Evolutionary conservation across 768 basidiomycete species (phyloP).

Genomic region (Artomyces pyxidatus): DNA sequence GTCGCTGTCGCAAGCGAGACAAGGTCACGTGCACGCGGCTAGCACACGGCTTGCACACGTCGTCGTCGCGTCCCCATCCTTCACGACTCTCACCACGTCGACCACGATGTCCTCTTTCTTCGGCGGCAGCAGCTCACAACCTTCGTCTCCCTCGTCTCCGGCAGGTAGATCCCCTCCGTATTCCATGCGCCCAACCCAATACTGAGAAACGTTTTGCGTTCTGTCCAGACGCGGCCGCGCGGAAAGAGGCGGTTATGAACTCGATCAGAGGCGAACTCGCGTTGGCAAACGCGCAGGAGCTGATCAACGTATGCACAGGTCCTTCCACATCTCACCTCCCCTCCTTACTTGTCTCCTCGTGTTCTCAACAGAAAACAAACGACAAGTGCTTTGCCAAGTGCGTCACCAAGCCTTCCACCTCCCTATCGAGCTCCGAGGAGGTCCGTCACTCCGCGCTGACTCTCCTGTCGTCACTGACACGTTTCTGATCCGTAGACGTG

Average conservation of each 20-base stretch:
- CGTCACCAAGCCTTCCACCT: slow-evolving; percentile 63
- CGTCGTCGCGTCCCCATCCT: neutral
- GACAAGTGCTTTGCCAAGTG: slow-evolving; percentile 77
- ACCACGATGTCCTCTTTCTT: slow-evolving; percentile 19
- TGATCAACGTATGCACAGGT: slow-evolving; percentile 63
- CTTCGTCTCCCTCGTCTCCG: slow-evolving; percentile 6
- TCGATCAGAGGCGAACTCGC: slow-evolving; percentile 63
- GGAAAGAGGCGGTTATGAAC: slow-evolving; percentile 45
- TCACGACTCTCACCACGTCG: neutral
- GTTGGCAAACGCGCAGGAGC: slow-evolving; percentile 69
- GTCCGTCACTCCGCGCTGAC: too few species aligned
- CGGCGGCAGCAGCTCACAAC: slow-evolving; percentile 10
- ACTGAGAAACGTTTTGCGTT: too few species aligned
- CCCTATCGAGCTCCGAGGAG: slow-evolving; percentile 66
- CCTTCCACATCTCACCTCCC: neutral
- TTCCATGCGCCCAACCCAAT: neutral
- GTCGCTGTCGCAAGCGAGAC: neutral
- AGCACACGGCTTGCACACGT: neutral
- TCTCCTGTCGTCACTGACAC: neutral
- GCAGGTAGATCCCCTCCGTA: slow-evolving; percentile 12
- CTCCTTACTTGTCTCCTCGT: neutral
- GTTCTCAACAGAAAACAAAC: slow-evolving; percentile 52
- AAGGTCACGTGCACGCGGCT: neutral
- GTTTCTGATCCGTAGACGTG: slow-evolving; percentile 46
- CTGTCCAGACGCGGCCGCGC: slow-evolving; percentile 30